A percentile compares a stretch with the other conserved stretches of the same genome.
Conservation (phyloP, 768 basidiomycete genomes). For the Mycena rosella region DNA sequence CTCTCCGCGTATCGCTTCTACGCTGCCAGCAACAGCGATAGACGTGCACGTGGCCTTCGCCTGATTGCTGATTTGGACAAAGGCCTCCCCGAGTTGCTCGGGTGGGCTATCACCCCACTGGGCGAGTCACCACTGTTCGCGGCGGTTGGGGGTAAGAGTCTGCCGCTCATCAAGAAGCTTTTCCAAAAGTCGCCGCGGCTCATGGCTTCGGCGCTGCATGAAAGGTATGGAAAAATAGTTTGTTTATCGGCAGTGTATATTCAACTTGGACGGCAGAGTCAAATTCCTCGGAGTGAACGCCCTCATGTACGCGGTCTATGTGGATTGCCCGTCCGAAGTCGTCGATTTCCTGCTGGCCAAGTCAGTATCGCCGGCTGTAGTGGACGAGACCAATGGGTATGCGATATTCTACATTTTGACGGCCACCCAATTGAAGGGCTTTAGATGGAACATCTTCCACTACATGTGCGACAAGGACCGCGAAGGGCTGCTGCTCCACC, state of each 20-base stretch:
- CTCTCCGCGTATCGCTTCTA: slow-evolving; percentile 65
- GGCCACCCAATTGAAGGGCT: too few species aligned
- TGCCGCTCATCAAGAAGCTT: slow-evolving; percentile 58
- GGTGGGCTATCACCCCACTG: slow-evolving; percentile 59
- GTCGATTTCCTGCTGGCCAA: too few species aligned
- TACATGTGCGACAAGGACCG: slow-evolving; percentile 37
- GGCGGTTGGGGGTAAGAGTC: slow-evolving; percentile 52
- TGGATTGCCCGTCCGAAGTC: too few species aligned
- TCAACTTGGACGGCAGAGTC: too few species aligned
- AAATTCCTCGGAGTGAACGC: too few species aligned
- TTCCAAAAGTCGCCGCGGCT: slow-evolving; percentile 37
- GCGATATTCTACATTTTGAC: too few species aligned
- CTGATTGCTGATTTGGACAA: too few species aligned
- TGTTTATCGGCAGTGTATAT: slow-evolving; percentile 38
- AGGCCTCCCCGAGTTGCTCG: slow-evolving; percentile 50
- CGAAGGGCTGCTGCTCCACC: slow-evolving; percentile 51
- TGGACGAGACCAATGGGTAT: too few species aligned
- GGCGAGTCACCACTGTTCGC: slow-evolving; percentile 67
- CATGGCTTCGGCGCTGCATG: slow-evolving; percentile 54
- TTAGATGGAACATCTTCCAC: too few species aligned
- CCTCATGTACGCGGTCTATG: too few species aligned
- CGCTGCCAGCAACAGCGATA: slow-evolving; percentile 54
- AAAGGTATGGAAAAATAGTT: slow-evolving; percentile 71
- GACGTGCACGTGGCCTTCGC: slow-evolving; percentile 53
- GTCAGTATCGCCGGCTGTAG: too few species aligned